Percentiles rank a stretch among this genome's conserved stretches.
Evolutionary conservation across 257 asterid species (phyloP).

Genomic region (Gentiana straminea): DNA sequence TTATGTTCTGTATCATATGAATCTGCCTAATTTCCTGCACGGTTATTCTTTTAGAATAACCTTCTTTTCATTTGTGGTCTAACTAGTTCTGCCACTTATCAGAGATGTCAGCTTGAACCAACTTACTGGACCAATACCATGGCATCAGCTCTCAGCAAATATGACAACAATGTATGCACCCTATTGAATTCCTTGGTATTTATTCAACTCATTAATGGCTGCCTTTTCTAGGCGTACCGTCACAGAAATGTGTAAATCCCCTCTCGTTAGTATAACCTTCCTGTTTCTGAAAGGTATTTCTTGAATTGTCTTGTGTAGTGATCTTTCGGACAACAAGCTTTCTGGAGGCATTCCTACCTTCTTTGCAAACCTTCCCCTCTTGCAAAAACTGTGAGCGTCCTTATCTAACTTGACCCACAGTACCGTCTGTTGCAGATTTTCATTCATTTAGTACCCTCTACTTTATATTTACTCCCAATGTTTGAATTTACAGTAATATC

Average conservation of each 20-base stretch:
- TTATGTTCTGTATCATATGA: not conserved
- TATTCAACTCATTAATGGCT: no score
- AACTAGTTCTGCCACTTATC: conserved; percentile 15
- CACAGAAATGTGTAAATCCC: no score
- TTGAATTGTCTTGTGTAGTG: conserved; percentile 31
- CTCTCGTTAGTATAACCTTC: not conserved
- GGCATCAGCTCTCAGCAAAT: conserved; percentile 43
- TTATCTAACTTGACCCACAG: not conserved
- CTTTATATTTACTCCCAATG: not conserved
- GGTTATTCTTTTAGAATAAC: not conserved
- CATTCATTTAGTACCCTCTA: no score
- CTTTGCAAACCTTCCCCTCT: conserved; percentile 71
- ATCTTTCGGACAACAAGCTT: conserved; percentile 65
- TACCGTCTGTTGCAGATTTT: not conserved
- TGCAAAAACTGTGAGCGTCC: conserved; percentile 73
- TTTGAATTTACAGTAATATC: no score
- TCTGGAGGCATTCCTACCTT: conserved; percentile 66
- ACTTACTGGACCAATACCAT: conserved; percentile 66
- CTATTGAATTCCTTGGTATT: not conserved
- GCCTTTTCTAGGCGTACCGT: no score
- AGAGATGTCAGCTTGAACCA: conserved; percentile 80
- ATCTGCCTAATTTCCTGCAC: no score
- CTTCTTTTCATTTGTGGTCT: conserved; percentile 8
- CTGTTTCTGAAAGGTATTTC: conserved; percentile 1
- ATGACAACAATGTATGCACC: conserved; percentile 71